Conservation (phyloP, 768 basidiomycete species). For the Dioszegia crocea region DNA sequence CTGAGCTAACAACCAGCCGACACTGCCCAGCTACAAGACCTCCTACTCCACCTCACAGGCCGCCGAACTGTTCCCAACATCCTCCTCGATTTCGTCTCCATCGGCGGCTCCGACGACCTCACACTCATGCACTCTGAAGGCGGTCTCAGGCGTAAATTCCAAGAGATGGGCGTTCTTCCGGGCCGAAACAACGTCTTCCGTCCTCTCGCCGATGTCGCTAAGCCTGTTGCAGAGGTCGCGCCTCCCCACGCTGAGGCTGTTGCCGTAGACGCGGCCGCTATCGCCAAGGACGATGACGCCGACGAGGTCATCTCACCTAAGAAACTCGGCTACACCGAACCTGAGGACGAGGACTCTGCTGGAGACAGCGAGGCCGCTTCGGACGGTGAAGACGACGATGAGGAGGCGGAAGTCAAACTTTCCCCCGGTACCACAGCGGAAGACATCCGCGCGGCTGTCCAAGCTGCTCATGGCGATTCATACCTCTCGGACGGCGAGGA, state of each 20-base stretch:
- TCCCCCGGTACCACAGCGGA: neutral
- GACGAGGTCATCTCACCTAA: neutral
- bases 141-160: constrained; percentile 30
- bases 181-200: neutral
- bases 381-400: neutral
- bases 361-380: neutral
- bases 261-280: neutral
- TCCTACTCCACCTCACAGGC: constrained; percentile 45
- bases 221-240: neutral
- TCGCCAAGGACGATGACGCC: neutral
- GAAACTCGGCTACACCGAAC: neutral
- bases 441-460: constrained; percentile 3
- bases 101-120: constrained; percentile 50
- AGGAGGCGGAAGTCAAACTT: neutral
- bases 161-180: constrained; percentile 29
- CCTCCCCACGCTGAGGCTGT: neutral
- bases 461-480: constrained; percentile 5
- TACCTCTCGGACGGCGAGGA: neutral
- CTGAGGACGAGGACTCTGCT: neutral
- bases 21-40: constrained; percentile 33
- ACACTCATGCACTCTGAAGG: constrained; percentile 48
- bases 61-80: constrained; percentile 50
- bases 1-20: constrained; percentile 31
- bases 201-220: neutral
- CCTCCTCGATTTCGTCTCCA: constrained; percentile 43